Evolutionary conservation across 169 alveolate species (phyloP), one percentile per base, ranked within the genome.

Genomic region (Neospora caninum): DNA sequence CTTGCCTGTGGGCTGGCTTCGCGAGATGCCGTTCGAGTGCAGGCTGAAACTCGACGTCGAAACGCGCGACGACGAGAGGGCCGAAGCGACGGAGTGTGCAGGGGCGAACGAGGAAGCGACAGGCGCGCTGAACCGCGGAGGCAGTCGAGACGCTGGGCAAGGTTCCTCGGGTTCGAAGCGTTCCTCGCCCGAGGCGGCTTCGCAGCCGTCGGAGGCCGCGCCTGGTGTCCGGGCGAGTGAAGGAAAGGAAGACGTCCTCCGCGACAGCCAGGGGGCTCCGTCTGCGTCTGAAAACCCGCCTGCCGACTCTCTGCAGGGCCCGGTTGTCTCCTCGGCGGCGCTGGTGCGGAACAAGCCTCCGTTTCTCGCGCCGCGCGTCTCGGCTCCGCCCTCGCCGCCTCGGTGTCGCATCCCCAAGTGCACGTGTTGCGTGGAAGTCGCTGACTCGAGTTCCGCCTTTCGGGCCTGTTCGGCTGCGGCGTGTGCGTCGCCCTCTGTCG

Each of bases 341-440:
- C 86, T 80, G 10, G 87, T 58, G 58, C 88, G 83, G 41, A 58
- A 67, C 80, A 82, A 88, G 42, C 88, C 86, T 7, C 95, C 92
- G 29, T 53, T 73, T 29, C 18, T 82, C 45, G 88, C 88, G 18
- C 88, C 92, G 39, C 92, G 54, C 84, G 92, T 54, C 54, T 80
- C 88, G 34, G 27, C 78, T 88, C 95, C 53, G 42, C 88, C 78
- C 36, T 80, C 78, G 25, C 88, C 87, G 88, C 92, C 92, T 34
- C 36, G 39, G 41, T 49, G 87, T 27, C 0, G 58, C 92, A 82
- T 64, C 64, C 38, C 80, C 54, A 7, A 80, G 25, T 73, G 82
- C 13, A 22, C 80, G 88, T n/a, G 92, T 29, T 43, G 88, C 67
- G 88, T 80, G 13, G 88, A 80, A 27, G 88, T 80, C 31, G 45